Base-by-base conservation (phyloP, 108 stramenopile species). In the Epipyxis sp. region DNA sequence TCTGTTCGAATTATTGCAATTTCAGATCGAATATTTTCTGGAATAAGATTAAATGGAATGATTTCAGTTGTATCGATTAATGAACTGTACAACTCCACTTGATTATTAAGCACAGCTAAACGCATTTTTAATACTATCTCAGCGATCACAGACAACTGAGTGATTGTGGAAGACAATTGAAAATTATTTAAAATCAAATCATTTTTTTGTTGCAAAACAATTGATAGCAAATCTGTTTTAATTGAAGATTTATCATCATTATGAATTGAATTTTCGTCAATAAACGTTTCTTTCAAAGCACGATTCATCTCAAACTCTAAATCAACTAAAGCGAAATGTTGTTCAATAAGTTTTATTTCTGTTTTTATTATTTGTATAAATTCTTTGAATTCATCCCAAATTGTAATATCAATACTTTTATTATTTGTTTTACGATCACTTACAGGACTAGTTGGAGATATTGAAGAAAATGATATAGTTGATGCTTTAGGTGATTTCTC, bases 321-420 rank as follows among this genome's bases (percentile, higher is more conserved):
- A 16, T 74, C 46, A 10, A 6, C 6, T 42, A 74, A 3, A 42
- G n/a, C 50, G 20, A 34, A 46, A 37, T 74, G 71, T 10, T 74
- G 44, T 42, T 74, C 27, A 32, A 74, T 46, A 10, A 39, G 13
- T 6, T 39, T 6, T 10, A 74, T 39, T 32, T 74, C 71, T 27
- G n/a, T 27, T 42, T 54, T 74, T 10, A 74, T 20, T 10, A 32
- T 6, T 10, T 27, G 27, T 16, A 39, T 37, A 29, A 74, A 32
- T 10, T 74, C 44, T 39, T 13, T 25, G 34, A 74, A 74, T 32
- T 74, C 71, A 3, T 74, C 50, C 71, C 42, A 32, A 16, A 42
- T 10, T 20, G 41, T 40, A 20, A 37, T 37, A 20, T 20, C 20
- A 20, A 68, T 41, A 20, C 39, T 40, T 20, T 41, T 16, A 13